Evolutionary conservation across 805 yeast species (phyloP), one percentile per base, ranked within the genome.

Genomic region (Lachancea dasiensis): DNA sequence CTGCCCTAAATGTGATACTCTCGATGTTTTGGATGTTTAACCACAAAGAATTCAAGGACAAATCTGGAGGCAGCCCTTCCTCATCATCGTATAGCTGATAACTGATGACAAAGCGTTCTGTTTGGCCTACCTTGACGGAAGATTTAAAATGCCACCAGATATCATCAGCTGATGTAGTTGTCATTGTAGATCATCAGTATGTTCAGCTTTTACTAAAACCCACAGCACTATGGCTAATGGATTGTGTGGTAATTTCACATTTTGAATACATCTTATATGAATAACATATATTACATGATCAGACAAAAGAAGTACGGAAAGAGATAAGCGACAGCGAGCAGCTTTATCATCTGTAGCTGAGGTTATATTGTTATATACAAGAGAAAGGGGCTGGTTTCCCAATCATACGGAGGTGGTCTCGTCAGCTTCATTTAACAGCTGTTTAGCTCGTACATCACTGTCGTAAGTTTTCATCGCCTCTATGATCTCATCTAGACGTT

Each of bases 11-110:
- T 0, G 63, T 47, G 15, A 52, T 16, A 7, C 47, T 73, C 48
- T 81, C 86, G 3, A 63, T 66, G 53, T 83, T 83, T 46, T 73
- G 72, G n/a, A 83, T 64, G 43, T 71, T 73, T 16, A 82, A 59
- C 70, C 73, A 79, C 1, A 76, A 43, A 1, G 69, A 58, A 17
- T 54, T 52, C 7, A 54, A 47, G 17, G 51, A 42, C 5, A 54
- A 31, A 28, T 53, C 56, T 7, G 39, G 27, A 10, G 63, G 62
- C 5, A 54, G 47, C 22, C 50, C 52, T 20, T 54, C 56, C 18
- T 54, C 56, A 5, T 49, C 53, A 5, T 55, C 59, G 20, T 56
- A 46, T 2, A 79, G 70, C 9, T 68, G 63, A 45, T 73, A 80
- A 4, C 68, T 63, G 15, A 81, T 61, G 4, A 68, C 56, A 53